Conservation (phyloP, 2,329 filamentous ascomycete species). For the Pyrenophora teres region DNA sequence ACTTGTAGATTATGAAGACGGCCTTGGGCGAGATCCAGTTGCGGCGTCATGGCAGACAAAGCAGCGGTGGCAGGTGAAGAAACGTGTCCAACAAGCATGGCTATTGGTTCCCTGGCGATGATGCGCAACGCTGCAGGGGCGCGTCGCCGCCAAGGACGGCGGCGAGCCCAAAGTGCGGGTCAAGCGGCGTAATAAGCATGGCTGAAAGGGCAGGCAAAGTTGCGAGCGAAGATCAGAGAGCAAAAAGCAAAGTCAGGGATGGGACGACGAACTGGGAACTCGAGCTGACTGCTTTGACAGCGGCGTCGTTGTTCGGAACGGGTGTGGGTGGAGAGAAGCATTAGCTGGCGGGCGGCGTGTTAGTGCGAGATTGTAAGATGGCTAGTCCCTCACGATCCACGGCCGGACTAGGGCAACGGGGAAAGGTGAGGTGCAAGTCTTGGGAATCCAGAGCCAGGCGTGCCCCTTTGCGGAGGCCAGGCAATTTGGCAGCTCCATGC, state of each 20-base stretch:
- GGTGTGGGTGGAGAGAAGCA: conserved; percentile 12
- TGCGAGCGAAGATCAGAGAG: neutral
- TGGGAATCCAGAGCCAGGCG: no score
- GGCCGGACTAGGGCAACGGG: conserved; percentile 14
- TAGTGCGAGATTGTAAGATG: conserved; percentile 7
- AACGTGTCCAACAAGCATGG: conserved; percentile 13
- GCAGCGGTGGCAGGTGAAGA: conserved; percentile 13
- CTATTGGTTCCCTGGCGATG: conserved; percentile 17
- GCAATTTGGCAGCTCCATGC: no score
- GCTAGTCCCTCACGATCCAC: conserved; percentile 10
- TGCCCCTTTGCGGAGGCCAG: no score
- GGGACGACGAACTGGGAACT: neutral
- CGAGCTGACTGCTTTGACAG: conserved; percentile 13
- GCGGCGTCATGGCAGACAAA: conserved; percentile 4
- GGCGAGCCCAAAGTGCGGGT: conserved; percentile 2
- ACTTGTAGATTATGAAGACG: no score
- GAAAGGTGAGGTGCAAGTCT: neutral
- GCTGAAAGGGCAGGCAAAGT: neutral
- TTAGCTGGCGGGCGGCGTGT: conserved; percentile 9
- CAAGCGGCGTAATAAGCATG: neutral
- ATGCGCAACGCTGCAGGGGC: conserved; percentile 19
- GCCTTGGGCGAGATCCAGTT: neutral
- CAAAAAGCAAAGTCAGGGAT: conserved; percentile 8
- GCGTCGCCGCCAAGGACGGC: conserved; percentile 13
- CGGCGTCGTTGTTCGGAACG: conserved; percentile 13